A percentile compares a stretch with the other conserved stretches of the same genome.
Conservation (phyloP, 768 basidiomycete species). For the Boletus tomentosulus region DNA sequence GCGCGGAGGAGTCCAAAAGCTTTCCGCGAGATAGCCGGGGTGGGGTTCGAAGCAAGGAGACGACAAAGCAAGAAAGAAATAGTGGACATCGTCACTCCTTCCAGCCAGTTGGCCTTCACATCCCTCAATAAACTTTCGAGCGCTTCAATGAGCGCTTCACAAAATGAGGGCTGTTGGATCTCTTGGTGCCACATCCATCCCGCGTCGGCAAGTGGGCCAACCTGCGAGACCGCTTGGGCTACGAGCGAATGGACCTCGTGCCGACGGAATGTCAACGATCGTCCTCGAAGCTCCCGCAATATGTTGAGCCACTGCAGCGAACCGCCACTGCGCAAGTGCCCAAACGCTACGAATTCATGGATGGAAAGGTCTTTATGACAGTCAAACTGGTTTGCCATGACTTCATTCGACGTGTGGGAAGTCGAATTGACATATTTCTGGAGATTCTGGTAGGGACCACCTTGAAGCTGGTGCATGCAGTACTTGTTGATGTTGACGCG, state of each 20-base stretch:
- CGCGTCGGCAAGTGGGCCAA: constrained; percentile 27
- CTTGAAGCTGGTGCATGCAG: constrained; percentile 32
- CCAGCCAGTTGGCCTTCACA: constrained; percentile 40
- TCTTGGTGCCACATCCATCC: constrained; percentile 39
- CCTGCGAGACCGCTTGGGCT: constrained; percentile 41
- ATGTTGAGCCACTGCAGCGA: constrained; percentile 51
- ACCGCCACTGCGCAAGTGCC: constrained; percentile 41
- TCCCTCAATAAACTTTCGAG: constrained; percentile 29
- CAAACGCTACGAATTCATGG: constrained; percentile 44
- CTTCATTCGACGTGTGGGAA: constrained; percentile 37
- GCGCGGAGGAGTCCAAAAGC: constrained; percentile 25
- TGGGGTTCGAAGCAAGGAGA: constrained; percentile 27
- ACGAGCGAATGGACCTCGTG: constrained; percentile 40
- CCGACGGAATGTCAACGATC: constrained; percentile 34
- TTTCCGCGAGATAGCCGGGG: constrained; percentile 11
- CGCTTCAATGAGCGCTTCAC: constrained; percentile 31
- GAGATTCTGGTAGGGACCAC: constrained; percentile 32
- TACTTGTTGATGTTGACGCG: constrained; percentile 5
- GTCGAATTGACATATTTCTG: constrained; percentile 36
- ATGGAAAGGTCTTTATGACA: constrained; percentile 38
- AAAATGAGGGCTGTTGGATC: constrained; percentile 31
- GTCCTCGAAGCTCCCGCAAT: constrained; percentile 36
- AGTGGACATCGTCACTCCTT: constrained; percentile 28
- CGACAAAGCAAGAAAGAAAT: constrained; percentile 33
- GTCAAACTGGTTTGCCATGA: constrained; percentile 39